Evolutionary conservation across 441 rosid species (phyloP).

Genomic region (Syzygium syzygioides): DNA sequence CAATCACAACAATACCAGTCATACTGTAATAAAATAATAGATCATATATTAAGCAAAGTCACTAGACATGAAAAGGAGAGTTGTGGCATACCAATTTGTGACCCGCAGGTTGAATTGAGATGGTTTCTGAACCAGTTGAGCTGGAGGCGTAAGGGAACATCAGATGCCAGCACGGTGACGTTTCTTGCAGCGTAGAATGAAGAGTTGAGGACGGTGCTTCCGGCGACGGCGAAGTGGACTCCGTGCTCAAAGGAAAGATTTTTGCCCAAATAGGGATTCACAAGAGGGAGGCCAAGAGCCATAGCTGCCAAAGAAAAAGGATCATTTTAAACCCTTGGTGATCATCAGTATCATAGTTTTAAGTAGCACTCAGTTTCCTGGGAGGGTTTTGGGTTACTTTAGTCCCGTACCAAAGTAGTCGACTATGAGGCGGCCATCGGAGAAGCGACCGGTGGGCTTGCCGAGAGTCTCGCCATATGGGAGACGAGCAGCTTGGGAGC

Average conservation of each 20-base stretch:
- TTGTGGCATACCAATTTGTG: not conserved
- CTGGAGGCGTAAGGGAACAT: not conserved
- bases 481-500: not conserved
- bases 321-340: not conserved
- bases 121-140: not conserved
- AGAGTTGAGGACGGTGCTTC: constrained; percentile 1
- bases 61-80: not conserved
- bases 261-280: not conserved
- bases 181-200: not conserved
- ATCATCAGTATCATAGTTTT: too few species aligned
- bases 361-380: not conserved
- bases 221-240: constrained; percentile 3
- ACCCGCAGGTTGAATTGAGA: not conserved
- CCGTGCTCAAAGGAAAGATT: not conserved
- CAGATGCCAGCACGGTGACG: not conserved
- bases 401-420: constrained; percentile 1
- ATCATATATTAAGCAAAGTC: not conserved
- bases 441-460: constrained; percentile 8
- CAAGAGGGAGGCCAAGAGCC: constrained; percentile 4
- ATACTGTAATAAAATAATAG: not conserved
- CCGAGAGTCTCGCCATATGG: constrained; percentile 7
- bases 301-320: not conserved
- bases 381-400: not conserved
- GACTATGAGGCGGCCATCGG: constrained; percentile 3
- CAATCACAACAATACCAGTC: not conserved